phyloP scores from a whole-genome alignment of 2,329 filamentous ascomycete genomes.

The Zasmidium citrigriseum region DNA sequence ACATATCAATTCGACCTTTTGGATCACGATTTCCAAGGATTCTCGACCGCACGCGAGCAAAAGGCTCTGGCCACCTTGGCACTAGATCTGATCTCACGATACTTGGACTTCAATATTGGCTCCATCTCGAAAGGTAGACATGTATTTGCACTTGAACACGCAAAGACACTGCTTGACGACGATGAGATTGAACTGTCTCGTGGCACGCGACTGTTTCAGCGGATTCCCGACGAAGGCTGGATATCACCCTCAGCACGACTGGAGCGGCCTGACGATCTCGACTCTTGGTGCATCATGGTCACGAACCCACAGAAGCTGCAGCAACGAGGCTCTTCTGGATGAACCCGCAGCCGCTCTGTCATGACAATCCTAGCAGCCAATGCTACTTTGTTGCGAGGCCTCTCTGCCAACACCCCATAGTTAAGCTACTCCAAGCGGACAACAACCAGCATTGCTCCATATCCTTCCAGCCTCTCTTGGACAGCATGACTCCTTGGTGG shows the following conservation, averaged over 20 bases:
- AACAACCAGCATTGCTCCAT: too few species aligned
- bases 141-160: background rate
- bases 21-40: background rate
- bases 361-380: too few species aligned
- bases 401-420: too few species aligned
- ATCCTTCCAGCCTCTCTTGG: too few species aligned
- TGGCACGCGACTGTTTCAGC: background rate
- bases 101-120: background rate
- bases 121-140: background rate
- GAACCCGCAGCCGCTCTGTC: too few species aligned
- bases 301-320: too few species aligned
- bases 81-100: background rate
- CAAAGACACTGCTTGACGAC: background rate
- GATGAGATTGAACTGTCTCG: background rate
- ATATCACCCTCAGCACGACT: background rate
- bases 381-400: too few species aligned
- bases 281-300: background rate
- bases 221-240: background rate
- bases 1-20: background rate
- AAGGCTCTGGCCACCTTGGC: background rate
- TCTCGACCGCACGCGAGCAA: background rate
- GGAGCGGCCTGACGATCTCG: background rate
- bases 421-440: too few species aligned
- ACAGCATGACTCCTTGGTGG: too few species aligned
- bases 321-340: too few species aligned